Conservation (phyloP, 2,329 filamentous ascomycete species). For the Neofusicoccum parvum region DNA sequence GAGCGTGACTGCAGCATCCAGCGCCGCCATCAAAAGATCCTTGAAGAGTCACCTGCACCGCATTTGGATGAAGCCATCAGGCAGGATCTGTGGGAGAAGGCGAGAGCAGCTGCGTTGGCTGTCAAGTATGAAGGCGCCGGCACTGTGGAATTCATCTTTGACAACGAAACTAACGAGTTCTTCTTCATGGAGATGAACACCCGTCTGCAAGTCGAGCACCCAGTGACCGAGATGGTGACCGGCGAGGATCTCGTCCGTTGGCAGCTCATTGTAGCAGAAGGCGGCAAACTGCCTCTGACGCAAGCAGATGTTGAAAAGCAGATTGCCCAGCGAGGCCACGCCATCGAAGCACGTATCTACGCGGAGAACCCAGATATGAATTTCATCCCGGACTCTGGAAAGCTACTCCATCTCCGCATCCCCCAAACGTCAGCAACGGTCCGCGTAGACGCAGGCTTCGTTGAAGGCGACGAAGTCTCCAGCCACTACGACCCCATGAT, state of each 20-base stretch:
- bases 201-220: constrained; percentile 92
- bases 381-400: constrained; percentile 93
- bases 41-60: constrained; percentile 67
- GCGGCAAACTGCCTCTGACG: constrained; percentile 65
- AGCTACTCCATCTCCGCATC: constrained; percentile 78
- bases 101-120: constrained; percentile 62
- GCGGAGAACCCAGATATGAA: constrained; percentile 90
- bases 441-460: constrained; percentile 90
- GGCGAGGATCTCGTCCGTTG: constrained; percentile 84
- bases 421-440: constrained; percentile 71
- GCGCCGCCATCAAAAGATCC: constrained; percentile 65
- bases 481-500: constrained; percentile 99
- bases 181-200: constrained; percentile 78
- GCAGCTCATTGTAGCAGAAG: constrained; percentile 86
- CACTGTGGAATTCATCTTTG: constrained; percentile 70
- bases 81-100: constrained; percentile 67
- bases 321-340: constrained; percentile 77
- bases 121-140: constrained; percentile 68
- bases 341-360: constrained; percentile 95
- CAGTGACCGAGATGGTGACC: constrained; percentile 82
- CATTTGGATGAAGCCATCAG: constrained; percentile 61
- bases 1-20: constrained; percentile 70
- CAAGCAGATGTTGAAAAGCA: constrained; percentile 67
- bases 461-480: constrained; percentile 87
- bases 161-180: constrained; percentile 66